A percentile compares a stretch with the other conserved stretches of the same genome.
phyloP scores from a whole-genome alignment of 176 grass and related monocot genomes.

The Hyparrhenia diplandra region DNA sequence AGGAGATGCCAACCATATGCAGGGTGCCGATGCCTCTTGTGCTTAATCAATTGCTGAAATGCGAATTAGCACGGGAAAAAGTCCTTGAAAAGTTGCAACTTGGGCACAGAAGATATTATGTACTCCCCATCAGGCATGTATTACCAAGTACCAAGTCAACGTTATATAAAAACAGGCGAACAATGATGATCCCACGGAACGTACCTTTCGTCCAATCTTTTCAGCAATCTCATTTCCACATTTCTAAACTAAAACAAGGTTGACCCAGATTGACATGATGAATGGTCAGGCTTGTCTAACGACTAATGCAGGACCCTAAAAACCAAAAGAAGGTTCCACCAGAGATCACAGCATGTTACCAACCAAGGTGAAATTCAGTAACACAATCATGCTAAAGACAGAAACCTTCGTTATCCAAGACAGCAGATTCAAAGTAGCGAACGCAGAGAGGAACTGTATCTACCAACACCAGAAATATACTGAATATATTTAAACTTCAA shows the following conservation, averaged over 20 bases:
- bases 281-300: background rate
- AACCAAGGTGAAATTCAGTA: background rate
- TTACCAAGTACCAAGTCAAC: background rate
- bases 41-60: background rate
- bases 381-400: background rate
- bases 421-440: background rate
- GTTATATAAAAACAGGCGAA: background rate
- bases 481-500: background rate
- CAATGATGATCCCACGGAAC: background rate
- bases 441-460: background rate
- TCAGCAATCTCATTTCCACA: background rate
- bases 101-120: background rate
- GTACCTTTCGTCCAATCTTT: constrained; percentile 1
- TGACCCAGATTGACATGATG: constrained; percentile 1
- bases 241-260: background rate
- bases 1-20: background rate
- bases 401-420: background rate
- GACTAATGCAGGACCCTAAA: background rate
- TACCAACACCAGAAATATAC: background rate
- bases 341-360: background rate
- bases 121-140: background rate
- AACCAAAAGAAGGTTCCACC: constrained; percentile 9
- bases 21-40: background rate
- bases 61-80: background rate
- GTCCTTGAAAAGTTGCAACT: background rate